These are phyloP conservation scores for Solanum appendiculatum DNA, from an alignment of 257 asterid species.

Conservation along the genomic window DNA sequence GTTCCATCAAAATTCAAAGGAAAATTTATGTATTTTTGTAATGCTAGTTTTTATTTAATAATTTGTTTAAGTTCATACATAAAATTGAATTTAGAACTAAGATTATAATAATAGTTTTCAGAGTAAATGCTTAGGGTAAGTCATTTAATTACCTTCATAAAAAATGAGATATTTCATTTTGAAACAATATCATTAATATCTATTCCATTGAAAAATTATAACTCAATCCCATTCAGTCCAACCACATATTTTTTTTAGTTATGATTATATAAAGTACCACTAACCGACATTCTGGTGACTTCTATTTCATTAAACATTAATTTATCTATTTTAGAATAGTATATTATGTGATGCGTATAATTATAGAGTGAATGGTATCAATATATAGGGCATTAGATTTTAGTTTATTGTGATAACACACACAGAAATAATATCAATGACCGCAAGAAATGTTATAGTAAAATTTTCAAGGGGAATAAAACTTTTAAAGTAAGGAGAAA, in stretches of 20 bases:
- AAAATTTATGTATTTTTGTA: no score
- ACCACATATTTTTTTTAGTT: not conserved
- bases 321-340: not conserved
- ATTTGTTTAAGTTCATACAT: no score
- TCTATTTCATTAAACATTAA: not conserved
- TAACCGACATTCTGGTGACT: not conserved
- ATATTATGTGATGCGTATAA: not conserved
- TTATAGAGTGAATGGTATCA: not conserved
- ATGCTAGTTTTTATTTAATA: no score
- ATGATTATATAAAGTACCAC: not conserved
- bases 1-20: not conserved
- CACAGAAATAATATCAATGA: no score
- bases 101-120: no score
- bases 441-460: no score
- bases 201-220: not conserved
- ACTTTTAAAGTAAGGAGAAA: no score
- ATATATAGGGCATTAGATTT: not conserved
- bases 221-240: not conserved
- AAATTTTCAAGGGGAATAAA: no score
- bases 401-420: not conserved
- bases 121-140: not conserved
- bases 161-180: not conserved
- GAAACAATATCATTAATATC: not conserved
- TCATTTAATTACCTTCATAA: not conserved
- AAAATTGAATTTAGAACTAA: not conserved